These are phyloP conservation scores for Cryphonectria carpinicola DNA, from an alignment of 2,329 filamentous ascomycete genomes.

Conservation along the genomic window DNA sequence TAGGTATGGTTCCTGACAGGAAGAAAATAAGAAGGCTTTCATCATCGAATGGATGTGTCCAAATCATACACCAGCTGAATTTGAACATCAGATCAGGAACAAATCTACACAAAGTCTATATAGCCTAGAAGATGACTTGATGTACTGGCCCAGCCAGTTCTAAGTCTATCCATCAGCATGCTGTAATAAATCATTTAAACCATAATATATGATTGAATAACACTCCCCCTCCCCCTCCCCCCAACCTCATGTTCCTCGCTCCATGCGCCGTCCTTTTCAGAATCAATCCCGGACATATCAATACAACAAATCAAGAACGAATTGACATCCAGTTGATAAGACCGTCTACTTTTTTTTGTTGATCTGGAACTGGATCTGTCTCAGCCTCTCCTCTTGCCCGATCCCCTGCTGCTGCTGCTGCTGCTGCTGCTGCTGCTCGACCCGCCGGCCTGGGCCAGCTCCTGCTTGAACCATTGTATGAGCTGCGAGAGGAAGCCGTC, in stretches of 20 bases:
- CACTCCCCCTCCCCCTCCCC: neutral
- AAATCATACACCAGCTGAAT: too few relatives aligned
- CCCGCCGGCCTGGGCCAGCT: conserved; percentile 1
- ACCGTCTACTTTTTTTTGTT: neutral
- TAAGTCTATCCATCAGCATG: neutral
- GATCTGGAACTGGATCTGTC: neutral
- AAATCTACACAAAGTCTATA: neutral
- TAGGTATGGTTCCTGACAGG: too few relatives aligned
- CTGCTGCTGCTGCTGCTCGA: conserved; percentile 6
- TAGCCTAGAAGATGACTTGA: neutral
- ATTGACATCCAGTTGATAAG: neutral
- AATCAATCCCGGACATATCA: neutral
- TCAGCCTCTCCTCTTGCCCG: neutral
- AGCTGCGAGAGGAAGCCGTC: conserved; percentile 24
- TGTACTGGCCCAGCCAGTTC: neutral
- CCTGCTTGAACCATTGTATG: conserved; percentile 11
- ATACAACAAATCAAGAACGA: neutral
- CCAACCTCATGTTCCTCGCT: neutral
- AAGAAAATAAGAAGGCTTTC: too few relatives aligned
- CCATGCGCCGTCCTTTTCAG: neutral
- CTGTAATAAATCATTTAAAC: too few relatives aligned
- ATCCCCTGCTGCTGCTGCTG: conserved; percentile 1
- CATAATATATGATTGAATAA: neutral
- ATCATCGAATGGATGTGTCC: too few relatives aligned
- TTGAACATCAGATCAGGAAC: too few relatives aligned